These are phyloP conservation scores for Hibiscus trionum DNA, from an alignment of 345 rosid species.

Conservation along the genomic window DNA sequence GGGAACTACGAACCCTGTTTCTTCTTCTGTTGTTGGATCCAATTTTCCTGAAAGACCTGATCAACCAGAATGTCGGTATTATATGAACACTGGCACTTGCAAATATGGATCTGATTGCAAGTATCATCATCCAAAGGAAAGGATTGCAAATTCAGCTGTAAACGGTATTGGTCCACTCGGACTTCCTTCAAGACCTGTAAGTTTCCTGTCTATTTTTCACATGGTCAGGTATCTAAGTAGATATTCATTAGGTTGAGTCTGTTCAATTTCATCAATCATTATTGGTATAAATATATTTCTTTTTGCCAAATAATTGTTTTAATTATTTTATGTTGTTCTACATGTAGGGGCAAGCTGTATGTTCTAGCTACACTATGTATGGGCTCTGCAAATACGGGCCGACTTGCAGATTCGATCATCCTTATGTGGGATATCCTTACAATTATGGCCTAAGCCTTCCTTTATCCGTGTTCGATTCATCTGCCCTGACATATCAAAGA, in stretches of 20 bases:
- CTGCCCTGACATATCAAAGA: slow-evolving; percentile 35
- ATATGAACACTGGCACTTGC: neutral
- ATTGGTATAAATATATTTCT: neutral
- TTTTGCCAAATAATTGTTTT: neutral
- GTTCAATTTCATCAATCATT: neutral
- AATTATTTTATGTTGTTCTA: slow-evolving; percentile 4
- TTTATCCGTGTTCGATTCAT: slow-evolving; percentile 30
- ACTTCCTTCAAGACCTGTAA: neutral
- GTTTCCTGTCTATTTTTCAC: neutral
- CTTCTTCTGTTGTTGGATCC: slow-evolving; percentile 34
- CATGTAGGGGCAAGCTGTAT: slow-evolving; percentile 61
- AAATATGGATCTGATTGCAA: neutral
- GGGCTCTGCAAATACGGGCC: slow-evolving; percentile 72
- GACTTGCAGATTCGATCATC: slow-evolving; percentile 66
- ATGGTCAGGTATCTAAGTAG: neutral
- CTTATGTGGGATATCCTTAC: slow-evolving; percentile 38
- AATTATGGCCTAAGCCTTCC: slow-evolving; percentile 30
- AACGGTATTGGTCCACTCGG: neutral
- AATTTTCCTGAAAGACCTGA: slow-evolving; percentile 8
- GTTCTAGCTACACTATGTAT: slow-evolving; percentile 51
- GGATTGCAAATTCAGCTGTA: neutral
- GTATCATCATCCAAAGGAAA: neutral
- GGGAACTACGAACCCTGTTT: slow-evolving; percentile 41
- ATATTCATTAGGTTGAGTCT: neutral
- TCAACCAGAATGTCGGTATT: neutral